A percentile compares a stretch with the other conserved stretches of the same genome.
phyloP scores from a whole-genome alignment of 2,329 filamentous ascomycete genomes.

The Calycina marina region DNA sequence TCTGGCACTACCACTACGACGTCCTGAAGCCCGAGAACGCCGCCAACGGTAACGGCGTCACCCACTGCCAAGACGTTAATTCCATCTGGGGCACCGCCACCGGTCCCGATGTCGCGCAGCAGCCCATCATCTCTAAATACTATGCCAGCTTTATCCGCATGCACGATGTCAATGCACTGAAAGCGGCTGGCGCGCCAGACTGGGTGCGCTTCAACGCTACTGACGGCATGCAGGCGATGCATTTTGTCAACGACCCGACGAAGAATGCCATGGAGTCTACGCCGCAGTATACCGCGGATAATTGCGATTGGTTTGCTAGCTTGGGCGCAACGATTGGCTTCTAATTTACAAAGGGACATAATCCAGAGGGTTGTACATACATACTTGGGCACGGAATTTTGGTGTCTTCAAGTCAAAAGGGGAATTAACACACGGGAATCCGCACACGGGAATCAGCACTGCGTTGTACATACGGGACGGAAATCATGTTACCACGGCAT shows the following conservation, averaged over 20 bases:
- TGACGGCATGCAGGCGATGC: conserved; percentile 15
- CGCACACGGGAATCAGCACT: no score
- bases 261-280: conserved; percentile 30
- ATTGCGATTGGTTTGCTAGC: not conserved
- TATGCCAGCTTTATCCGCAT: conserved; percentile 60
- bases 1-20: conserved; percentile 23
- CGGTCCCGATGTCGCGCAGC: conserved; percentile 36
- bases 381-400: no score
- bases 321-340: not conserved
- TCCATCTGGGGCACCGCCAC: conserved; percentile 50
- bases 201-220: conserved; percentile 32
- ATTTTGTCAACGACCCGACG: conserved; percentile 29
- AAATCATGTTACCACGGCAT: no score
- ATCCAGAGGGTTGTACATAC: no score
- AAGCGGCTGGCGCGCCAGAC: conserved; percentile 29
- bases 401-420: no score
- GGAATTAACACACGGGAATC: no score
- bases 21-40: conserved; percentile 44
- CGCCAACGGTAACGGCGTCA: conserved; percentile 42
- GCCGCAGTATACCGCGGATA: conserved; percentile 8
- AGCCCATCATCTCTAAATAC: conserved; percentile 51
- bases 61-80: conserved; percentile 50
- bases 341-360: no score
- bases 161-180: conserved; percentile 48
- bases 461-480: no score